phyloP scores from a whole-genome alignment of 2,329 filamentous ascomycete species.

The Clarireedia monteithiana region DNA sequence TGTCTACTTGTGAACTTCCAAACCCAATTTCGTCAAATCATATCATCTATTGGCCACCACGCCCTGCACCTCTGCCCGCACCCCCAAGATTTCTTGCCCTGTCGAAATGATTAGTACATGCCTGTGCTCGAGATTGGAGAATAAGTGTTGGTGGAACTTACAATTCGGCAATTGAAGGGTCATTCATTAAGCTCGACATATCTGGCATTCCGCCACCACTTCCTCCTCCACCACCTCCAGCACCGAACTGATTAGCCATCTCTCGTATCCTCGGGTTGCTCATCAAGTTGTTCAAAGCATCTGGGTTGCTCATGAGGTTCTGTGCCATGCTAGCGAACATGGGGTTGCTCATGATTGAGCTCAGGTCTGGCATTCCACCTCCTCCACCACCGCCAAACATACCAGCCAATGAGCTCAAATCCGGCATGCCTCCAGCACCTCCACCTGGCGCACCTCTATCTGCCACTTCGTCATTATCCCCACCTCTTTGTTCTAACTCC shows the following conservation, averaged over 20 bases:
- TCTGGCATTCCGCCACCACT: constrained; percentile 78
- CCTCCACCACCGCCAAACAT: constrained; percentile 63
- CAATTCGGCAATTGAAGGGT: constrained; percentile 89
- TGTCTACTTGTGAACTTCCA: neutral
- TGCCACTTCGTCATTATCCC: constrained; percentile 41
- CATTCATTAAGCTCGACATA: constrained; percentile 76
- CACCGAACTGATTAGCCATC: constrained; percentile 75
- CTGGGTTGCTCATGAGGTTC: constrained; percentile 94
- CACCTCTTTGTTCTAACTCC: constrained; percentile 54
- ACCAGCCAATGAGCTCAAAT: constrained; percentile 60
- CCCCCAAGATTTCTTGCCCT: constrained; percentile 9
- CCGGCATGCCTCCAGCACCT: constrained; percentile 58
- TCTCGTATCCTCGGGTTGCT: constrained; percentile 81
- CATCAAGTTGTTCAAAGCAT: constrained; percentile 88
- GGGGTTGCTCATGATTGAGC: constrained; percentile 88
- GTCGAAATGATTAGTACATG: neutral
- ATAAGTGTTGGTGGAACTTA: constrained; percentile 43
- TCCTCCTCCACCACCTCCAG: constrained; percentile 42
- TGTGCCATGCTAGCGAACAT: constrained; percentile 98
- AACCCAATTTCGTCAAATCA: neutral
- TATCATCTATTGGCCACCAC: constrained; percentile 1
- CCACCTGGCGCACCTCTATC: constrained; percentile 41
- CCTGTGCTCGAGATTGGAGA: neutral
- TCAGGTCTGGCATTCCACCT: constrained; percentile 81
- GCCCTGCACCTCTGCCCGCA: constrained; percentile 4